Percentiles rank a stretch among this genome's conserved stretches.
These are phyloP conservation scores for Volutella citrinella DNA, from an alignment of 2,329 filamentous ascomycete genomes.

Conservation along the genomic window DNA sequence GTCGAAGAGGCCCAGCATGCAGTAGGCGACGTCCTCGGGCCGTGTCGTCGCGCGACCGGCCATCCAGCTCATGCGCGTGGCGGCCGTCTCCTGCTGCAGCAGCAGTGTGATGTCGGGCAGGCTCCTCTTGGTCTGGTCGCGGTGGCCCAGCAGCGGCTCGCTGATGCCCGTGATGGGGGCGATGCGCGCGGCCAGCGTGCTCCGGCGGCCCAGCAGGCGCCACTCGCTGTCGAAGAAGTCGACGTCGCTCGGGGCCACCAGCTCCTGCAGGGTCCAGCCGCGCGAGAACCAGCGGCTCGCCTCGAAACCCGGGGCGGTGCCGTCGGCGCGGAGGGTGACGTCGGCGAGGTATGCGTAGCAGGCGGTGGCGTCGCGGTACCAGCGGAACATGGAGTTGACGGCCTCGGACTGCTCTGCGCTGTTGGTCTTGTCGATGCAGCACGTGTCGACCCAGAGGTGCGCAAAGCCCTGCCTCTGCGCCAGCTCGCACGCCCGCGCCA, in stretches of 20 bases:
- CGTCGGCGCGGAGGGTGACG: slow-evolving; percentile 14
- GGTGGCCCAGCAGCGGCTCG: slow-evolving; percentile 15
- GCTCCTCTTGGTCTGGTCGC: slow-evolving; percentile 14
- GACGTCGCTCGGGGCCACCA: slow-evolving; percentile 22
- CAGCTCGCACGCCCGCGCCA: slow-evolving; percentile 19
- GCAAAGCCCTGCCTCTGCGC: slow-evolving; percentile 18
- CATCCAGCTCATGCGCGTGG: slow-evolving; percentile 35
- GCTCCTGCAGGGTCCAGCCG: slow-evolving; percentile 25
- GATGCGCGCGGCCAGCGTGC: slow-evolving; percentile 15
- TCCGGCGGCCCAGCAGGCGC: slow-evolving; percentile 18
- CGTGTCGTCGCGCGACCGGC: slow-evolving; percentile 27
- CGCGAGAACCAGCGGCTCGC: slow-evolving; percentile 22
- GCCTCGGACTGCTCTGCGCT: slow-evolving; percentile 24
- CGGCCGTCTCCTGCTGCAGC: slow-evolving; percentile 23
- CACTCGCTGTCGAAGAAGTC: slow-evolving; percentile 24
- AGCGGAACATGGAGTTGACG: slow-evolving; percentile 25
- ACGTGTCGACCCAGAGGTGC: slow-evolving; percentile 25
- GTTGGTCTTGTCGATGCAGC: slow-evolving; percentile 25
- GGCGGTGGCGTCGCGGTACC: slow-evolving; percentile 18
- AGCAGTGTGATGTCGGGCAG: slow-evolving; percentile 15
- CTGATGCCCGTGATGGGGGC: slow-evolving; percentile 22
- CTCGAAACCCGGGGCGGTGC: slow-evolving; percentile 15
- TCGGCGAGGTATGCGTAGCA: slow-evolving; percentile 24
- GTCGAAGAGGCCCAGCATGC: slow-evolving; percentile 32
- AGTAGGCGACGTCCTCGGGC: slow-evolving; percentile 32